Percentiles rank a stretch among this genome's conserved stretches.
Evolutionary conservation across 371 early-diverging fungal genomes (phyloP).

Genomic region (Smittium culicis): DNA sequence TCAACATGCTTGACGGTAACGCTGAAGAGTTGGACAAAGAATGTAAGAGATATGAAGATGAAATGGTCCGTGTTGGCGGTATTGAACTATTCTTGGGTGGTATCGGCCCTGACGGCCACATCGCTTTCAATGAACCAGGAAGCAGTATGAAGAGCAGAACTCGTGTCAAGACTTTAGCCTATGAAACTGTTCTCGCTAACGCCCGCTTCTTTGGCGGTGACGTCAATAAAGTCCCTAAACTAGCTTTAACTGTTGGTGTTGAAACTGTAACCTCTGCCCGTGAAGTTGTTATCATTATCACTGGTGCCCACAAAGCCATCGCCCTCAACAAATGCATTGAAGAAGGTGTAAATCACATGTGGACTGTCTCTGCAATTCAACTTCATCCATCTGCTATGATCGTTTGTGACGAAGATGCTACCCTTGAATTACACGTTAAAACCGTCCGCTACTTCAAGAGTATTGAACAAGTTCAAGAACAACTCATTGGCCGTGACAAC

Average conservation of each 20-base stretch:
- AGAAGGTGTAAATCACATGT: conserved; percentile 79
- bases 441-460: conserved; percentile 81
- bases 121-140: conserved; percentile 87
- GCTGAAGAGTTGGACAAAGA: conserved; percentile 63
- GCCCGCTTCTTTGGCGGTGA: conserved; percentile 78
- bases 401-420: conserved; percentile 83
- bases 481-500: conserved; percentile 62
- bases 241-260: conserved; percentile 78
- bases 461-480: conserved; percentile 73
- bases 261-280: conserved; percentile 78
- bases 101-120: conserved; percentile 82
- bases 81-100: conserved; percentile 71
- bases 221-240: conserved; percentile 72
- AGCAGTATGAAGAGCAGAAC: conserved; percentile 70
- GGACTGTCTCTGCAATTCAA: conserved; percentile 84
- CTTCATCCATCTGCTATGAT: conserved; percentile 74
- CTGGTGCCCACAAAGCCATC: conserved; percentile 70
- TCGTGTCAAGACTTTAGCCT: conserved; percentile 76
- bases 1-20: conserved; percentile 72
- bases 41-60: conserved; percentile 62
- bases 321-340: conserved; percentile 76
- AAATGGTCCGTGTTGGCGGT: conserved; percentile 60
- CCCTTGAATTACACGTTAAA: conserved; percentile 77
- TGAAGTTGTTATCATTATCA: conserved; percentile 71
- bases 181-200: conserved; percentile 80